Conservation (phyloP, 169 alveolate species). For the Babesia gibsoni region DNA sequence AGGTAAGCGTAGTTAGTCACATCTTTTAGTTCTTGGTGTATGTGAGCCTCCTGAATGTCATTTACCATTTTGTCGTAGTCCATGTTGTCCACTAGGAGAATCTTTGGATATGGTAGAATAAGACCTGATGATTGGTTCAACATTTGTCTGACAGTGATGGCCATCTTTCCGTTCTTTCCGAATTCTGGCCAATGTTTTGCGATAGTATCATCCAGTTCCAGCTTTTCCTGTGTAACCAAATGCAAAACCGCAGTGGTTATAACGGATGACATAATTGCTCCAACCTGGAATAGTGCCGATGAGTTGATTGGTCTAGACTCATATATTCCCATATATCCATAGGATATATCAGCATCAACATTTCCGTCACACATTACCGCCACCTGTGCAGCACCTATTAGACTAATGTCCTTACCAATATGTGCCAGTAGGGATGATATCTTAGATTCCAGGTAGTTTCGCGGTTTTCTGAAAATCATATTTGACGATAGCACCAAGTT, state of each 20-base stretch:
- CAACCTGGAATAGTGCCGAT: slow-evolving; percentile 67
- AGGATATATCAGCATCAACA: slow-evolving; percentile 65
- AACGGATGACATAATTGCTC: slow-evolving; percentile 56
- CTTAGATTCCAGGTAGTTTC: slow-evolving; percentile 29
- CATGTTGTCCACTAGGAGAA: slow-evolving; percentile 29
- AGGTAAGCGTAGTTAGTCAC: slow-evolving; percentile 27
- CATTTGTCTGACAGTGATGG: slow-evolving; percentile 30
- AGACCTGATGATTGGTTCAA: slow-evolving; percentile 50
- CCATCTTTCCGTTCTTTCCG: slow-evolving; percentile 46
- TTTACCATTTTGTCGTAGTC: slow-evolving; percentile 25
- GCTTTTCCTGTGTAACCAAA: slow-evolving; percentile 38
- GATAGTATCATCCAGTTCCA: slow-evolving; percentile 58
- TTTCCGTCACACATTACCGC: slow-evolving; percentile 62
- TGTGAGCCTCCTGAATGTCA: slow-evolving; percentile 20
- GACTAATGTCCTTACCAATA: slow-evolving; percentile 32
- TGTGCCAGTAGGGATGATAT: slow-evolving; percentile 32
- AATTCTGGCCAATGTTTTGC: slow-evolving; percentile 53
- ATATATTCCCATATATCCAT: slow-evolving; percentile 64
- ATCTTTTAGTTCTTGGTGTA: slow-evolving; percentile 11
- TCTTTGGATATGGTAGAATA: slow-evolving; percentile 24
- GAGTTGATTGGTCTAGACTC: slow-evolving; percentile 71
- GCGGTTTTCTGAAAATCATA: slow-evolving; percentile 9
- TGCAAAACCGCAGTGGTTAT: slow-evolving; percentile 65
- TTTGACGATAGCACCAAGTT: not conserved
- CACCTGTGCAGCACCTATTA: slow-evolving; percentile 66